Evolutionary conservation across 257 asterid genomes (phyloP).

Genomic region (Vinca minor): DNA sequence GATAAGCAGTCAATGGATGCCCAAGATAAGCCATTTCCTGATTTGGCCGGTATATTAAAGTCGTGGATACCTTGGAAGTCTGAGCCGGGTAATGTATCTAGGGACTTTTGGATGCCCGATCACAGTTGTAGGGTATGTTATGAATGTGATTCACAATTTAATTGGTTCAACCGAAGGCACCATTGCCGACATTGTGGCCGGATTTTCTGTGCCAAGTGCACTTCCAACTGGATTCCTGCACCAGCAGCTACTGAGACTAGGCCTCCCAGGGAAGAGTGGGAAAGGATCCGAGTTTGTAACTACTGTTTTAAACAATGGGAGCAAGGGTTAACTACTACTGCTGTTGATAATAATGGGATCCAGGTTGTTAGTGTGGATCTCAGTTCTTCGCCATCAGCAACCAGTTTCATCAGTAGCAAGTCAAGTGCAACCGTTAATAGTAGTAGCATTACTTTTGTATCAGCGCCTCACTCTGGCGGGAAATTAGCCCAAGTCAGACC

Average conservation of each 20-base stretch:
- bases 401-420: constrained; percentile 70
- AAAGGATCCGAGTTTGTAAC: constrained; percentile 72
- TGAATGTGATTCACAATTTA: constrained; percentile 85
- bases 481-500: constrained; percentile 53
- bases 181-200: constrained; percentile 93
- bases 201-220: constrained; percentile 79
- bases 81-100: constrained; percentile 65
- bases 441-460: constrained; percentile 46
- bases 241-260: constrained; percentile 27
- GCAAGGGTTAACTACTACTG: constrained; percentile 30
- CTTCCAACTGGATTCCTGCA: constrained; percentile 67
- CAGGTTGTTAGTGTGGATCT: constrained; percentile 40
- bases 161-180: constrained; percentile 82
- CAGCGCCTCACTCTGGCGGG: constrained; percentile 51
- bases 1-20: constrained; percentile 54
- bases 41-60: constrained; percentile 51
- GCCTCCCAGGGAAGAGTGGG: constrained; percentile 46
- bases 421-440: constrained; percentile 72
- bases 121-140: constrained; percentile 93
- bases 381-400: constrained; percentile 56
- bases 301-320: constrained; percentile 76
- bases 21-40: constrained; percentile 46
- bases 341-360: constrained; percentile 40
- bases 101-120: constrained; percentile 99
- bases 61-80: constrained; percentile 76